Percentiles rank a stretch among this genome's conserved stretches.
Evolutionary conservation across 352 stramenopile species (phyloP).

Genomic region (Globisporangium uncinulatum): DNA sequence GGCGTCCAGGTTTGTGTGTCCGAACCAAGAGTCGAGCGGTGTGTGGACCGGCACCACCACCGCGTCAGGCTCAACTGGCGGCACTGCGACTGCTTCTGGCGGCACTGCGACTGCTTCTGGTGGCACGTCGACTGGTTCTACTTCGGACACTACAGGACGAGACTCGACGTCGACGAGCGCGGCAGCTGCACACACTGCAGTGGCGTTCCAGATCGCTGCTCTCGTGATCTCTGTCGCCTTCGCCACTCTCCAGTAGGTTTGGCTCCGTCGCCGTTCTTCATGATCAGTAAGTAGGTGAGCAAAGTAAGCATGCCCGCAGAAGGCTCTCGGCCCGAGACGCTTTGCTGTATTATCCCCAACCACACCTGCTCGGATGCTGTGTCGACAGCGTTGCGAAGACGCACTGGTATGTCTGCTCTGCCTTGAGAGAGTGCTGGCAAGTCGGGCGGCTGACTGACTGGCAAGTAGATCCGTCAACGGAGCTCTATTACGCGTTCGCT

Average conservation of each 20-base stretch:
- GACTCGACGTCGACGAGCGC: too few species aligned
- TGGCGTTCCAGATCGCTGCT: neutral
- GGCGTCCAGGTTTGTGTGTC: conserved; percentile 7
- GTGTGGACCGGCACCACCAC: conserved; percentile 2
- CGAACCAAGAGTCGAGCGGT: neutral
- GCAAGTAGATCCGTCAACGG: too few species aligned
- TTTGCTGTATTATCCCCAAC: neutral
- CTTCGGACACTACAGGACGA: too few species aligned
- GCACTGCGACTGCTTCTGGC: conserved; percentile 1
- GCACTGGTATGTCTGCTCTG: neutral
- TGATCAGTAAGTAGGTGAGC: too few species aligned
- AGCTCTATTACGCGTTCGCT: neutral
- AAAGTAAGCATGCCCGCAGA: too few species aligned
- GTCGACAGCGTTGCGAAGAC: neutral
- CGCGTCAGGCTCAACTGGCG: conserved; percentile 5
- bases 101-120: neutral
- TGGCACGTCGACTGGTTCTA: neutral
- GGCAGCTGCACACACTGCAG: too few species aligned
- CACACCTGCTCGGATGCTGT: neutral
- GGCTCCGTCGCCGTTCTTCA: too few species aligned
- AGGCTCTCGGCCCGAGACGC: too few species aligned
- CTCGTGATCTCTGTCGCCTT: neutral
- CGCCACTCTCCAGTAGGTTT: neutral
- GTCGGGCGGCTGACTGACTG: too few species aligned
- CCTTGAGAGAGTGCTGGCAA: neutral